Conservation (phyloP, 1,284 basidiomycete species). For the Porodaedalea pini region DNA sequence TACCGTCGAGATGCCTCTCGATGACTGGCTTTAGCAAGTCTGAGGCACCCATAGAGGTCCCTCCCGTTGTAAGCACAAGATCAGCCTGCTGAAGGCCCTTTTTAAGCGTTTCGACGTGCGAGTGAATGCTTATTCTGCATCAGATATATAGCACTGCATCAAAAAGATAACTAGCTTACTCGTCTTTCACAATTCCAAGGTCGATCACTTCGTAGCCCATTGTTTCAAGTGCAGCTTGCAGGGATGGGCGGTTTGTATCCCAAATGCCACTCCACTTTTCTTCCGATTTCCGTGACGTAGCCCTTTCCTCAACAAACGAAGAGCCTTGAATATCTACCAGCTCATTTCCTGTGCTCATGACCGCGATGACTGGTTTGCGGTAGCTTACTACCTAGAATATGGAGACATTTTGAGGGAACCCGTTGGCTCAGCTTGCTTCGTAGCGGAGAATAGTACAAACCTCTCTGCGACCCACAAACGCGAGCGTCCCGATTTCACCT, state of each 20-base stretch:
- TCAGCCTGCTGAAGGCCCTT: slow-evolving; percentile 64
- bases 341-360: slow-evolving; percentile 86
- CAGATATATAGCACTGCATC: slow-evolving; percentile 1
- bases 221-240: slow-evolving; percentile 65
- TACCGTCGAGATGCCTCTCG: slow-evolving; percentile 71
- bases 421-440: background rate
- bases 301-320: background rate
- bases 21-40: slow-evolving; percentile 87
- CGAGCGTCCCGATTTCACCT: slow-evolving; percentile 83
- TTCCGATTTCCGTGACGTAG: slow-evolving; percentile 21
- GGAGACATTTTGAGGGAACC: too few species aligned
- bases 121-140: slow-evolving; percentile 43
- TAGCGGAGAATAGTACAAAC: slow-evolving; percentile 35
- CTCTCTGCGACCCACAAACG: slow-evolving; percentile 72
- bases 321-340: slow-evolving; percentile 47
- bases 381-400: slow-evolving; percentile 55
- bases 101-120: slow-evolving; percentile 57
- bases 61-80: slow-evolving; percentile 80
- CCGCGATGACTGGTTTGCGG: slow-evolving; percentile 70
- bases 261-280: slow-evolving; percentile 67
- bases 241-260: slow-evolving; percentile 82
- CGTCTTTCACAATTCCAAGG: slow-evolving; percentile 75
- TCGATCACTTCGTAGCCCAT: slow-evolving; percentile 79
- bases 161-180: slow-evolving; percentile 39
- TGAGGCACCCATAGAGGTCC: slow-evolving; percentile 86